These are phyloP conservation scores for barrel medic (Medicago truncatula) DNA, from an alignment of 306 rosid species.

Conservation along the genomic window MtrunA17r5.0-ANR NC_053046.1:13585001-13585500, in stretches of 20 bases:
- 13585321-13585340: conserved; percentile 88
- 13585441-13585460: conserved; percentile 22
- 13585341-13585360: conserved; percentile 81
- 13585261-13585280: conserved; percentile 53
- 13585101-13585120: not conserved
- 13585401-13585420: conserved; percentile 11
- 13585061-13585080: conserved; percentile 68
- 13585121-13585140: not conserved
- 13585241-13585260: conserved; percentile 64
- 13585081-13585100: conserved; percentile 67
- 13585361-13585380: conserved; percentile 82
- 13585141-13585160: not conserved
- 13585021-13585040: conserved; percentile 67
- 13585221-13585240: conserved; percentile 46
- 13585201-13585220: conserved; percentile 5
- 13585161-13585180: not conserved
- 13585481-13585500: conserved; percentile 37
- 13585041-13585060: conserved; percentile 81
- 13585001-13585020: conserved; percentile 70
- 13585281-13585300: conserved; percentile 40
- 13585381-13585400: conserved; percentile 78
- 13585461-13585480: conserved; percentile 31
- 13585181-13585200: not conserved
- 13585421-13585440: conserved; percentile 8
- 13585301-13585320: conserved; percentile 59